Evolutionary conservation across 495 filamentous ascomycete genomes (phyloP).

Genomic region (Penicillium lividum): DNA sequence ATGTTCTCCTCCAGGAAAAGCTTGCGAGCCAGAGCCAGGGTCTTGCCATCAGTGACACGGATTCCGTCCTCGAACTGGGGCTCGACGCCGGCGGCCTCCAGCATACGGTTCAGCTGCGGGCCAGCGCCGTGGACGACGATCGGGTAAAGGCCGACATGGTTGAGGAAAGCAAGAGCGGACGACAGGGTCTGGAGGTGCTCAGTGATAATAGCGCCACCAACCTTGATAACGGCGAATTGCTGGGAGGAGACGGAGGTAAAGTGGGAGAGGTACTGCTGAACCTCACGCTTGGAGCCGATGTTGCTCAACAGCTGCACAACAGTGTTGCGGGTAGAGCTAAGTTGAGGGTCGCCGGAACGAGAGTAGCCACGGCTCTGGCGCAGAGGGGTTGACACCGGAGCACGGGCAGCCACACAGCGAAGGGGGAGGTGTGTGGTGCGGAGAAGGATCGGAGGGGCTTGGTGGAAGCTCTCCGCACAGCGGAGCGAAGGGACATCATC

Average conservation of each 20-base stretch:
- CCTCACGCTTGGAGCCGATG: conserved; percentile 94
- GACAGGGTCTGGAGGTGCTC: conserved; percentile 91
- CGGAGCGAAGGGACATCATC: conserved; percentile 53
- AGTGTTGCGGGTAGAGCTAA: conserved; percentile 73
- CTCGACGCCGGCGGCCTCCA: conserved; percentile 90
- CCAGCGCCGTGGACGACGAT: conserved; percentile 97
- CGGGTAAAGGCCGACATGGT: conserved; percentile 93
- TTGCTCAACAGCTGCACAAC: conserved; percentile 94
- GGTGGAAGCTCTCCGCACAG: conserved; percentile 53
- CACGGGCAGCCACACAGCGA: conserved; percentile 31
- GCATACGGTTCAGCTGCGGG: conserved; percentile 91
- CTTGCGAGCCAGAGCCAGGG: conserved; percentile 82
- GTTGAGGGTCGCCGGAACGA: conserved; percentile 46
- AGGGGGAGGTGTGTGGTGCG: conserved; percentile 41
- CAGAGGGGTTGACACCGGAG: conserved; percentile 21
- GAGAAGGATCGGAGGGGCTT: conserved; percentile 51
- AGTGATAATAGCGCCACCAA: conserved; percentile 95
- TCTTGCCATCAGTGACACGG: conserved; percentile 93
- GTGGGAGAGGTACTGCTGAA: conserved; percentile 96
- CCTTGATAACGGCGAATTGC: conserved; percentile 99
- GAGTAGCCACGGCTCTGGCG: conserved; percentile 47
- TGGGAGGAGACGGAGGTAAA: conserved; percentile 97
- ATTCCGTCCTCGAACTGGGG: conserved; percentile 97
- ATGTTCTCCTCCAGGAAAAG: conserved; percentile 96
- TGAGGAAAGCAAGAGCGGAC: conserved; percentile 84